A percentile compares a stretch with the other conserved stretches of the same genome.
Conservation (phyloP, 2,329 filamentous ascomycete species). For the Aspergillus unguis region DNA sequence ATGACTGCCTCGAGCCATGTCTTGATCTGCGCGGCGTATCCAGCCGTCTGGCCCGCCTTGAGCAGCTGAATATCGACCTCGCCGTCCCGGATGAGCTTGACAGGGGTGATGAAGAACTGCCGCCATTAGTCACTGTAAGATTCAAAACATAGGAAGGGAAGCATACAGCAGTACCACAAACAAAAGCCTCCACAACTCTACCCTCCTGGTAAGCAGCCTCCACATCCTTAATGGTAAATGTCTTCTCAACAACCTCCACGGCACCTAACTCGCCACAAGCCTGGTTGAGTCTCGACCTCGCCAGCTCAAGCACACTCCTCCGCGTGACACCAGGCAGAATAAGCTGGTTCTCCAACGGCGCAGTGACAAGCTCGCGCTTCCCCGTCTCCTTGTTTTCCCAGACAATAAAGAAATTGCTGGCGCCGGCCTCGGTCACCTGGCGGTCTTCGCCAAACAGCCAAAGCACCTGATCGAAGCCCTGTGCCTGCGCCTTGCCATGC, state of each 20-base stretch:
- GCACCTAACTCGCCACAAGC: conserved; percentile 55
- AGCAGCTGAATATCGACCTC: conserved; percentile 59
- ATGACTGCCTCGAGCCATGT: conserved; percentile 68
- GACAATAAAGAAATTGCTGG: conserved; percentile 86
- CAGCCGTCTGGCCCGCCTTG: conserved; percentile 26
- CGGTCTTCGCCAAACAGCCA: conserved; percentile 81
- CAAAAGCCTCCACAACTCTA: conserved; percentile 78
- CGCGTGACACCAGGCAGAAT: conserved; percentile 90
- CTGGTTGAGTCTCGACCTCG: conserved; percentile 57
- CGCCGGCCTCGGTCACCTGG: conserved; percentile 85
- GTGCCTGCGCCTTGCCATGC: conserved; percentile 67
- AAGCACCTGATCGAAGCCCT: conserved; percentile 85
- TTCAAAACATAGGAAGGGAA: background rate
- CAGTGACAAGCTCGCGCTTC: conserved; percentile 71
- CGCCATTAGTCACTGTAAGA: background rate
- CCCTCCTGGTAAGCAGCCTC: conserved; percentile 69
- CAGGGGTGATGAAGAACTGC: conserved; percentile 67
- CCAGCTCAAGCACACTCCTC: conserved; percentile 72
- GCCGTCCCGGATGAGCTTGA: conserved; percentile 66
- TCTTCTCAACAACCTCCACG: conserved; percentile 78
- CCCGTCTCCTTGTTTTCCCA: conserved; percentile 60
- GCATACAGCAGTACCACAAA: conserved; percentile 78
- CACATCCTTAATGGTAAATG: conserved; percentile 78
- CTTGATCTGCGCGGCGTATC: conserved; percentile 53
- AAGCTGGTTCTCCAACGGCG: conserved; percentile 74